These are phyloP conservation scores for Sporisorium scitamineum DNA, from an alignment of 1,284 basidiomycete species.

Conservation along the genomic window DNA sequence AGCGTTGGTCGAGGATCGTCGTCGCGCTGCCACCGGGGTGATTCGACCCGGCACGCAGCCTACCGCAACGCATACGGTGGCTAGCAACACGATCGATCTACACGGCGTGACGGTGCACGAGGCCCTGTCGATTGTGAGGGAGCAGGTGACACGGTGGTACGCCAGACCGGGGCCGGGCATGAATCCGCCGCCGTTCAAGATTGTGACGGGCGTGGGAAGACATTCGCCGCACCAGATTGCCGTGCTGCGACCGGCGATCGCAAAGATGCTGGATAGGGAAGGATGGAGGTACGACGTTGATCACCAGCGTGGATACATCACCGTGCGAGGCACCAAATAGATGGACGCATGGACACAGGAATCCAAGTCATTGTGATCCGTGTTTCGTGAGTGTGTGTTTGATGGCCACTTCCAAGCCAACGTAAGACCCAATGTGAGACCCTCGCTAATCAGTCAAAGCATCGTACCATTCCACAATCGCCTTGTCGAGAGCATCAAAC, in stretches of 20 bases:
- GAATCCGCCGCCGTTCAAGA: conserved; percentile 58
- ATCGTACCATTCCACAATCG: conserved; percentile 35
- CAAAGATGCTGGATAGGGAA: conserved; percentile 64
- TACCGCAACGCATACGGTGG: conserved; percentile 7
- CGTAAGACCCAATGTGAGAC: neutral
- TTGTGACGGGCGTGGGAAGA: conserved; percentile 69
- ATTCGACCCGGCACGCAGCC: conserved; percentile 12
- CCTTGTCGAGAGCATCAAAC: conserved; percentile 25
- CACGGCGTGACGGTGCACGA: conserved; percentile 69
- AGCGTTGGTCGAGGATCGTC: conserved; percentile 66
- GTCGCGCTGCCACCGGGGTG: conserved; percentile 40
- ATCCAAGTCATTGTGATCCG: neutral
- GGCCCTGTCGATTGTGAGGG: conserved; percentile 66
- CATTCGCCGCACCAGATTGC: conserved; percentile 68
- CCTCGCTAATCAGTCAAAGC: conserved; percentile 17
- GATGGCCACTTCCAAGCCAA: neutral
- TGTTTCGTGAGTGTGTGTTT: neutral
- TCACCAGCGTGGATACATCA: conserved; percentile 41
- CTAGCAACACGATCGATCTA: conserved; percentile 65
- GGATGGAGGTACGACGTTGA: conserved; percentile 65
- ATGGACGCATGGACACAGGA: neutral
- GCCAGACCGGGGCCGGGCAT: conserved; percentile 26
- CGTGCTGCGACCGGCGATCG: conserved; percentile 67
- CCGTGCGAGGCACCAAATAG: conserved; percentile 50
- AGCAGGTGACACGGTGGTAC: conserved; percentile 65